Percentiles rank a stretch among this genome's conserved stretches.
These are phyloP conservation scores for Aspergillus taichungensis DNA, from an alignment of 495 filamentous ascomycete genomes.

Conservation along the genomic window DNA sequence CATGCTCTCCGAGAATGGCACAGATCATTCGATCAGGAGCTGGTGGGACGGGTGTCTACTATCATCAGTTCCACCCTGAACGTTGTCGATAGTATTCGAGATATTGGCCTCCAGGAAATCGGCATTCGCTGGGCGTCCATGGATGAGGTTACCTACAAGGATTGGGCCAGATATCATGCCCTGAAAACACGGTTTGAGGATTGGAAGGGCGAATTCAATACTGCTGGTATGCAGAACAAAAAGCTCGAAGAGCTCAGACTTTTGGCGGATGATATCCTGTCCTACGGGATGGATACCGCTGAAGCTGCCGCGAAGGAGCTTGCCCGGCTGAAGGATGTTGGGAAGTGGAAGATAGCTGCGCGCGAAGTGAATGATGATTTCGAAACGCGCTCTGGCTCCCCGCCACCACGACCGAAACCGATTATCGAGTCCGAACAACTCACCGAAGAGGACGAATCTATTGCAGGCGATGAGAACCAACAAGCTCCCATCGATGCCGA, in stretches of 20 bases:
- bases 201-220: constrained; percentile 73
- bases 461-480: not conserved
- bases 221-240: constrained; percentile 60
- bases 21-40: constrained; percentile 60
- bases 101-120: constrained; percentile 87
- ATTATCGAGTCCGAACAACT: constrained; percentile 31
- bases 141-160: constrained; percentile 89
- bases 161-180: constrained; percentile 86
- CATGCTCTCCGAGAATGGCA: constrained; percentile 76
- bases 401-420: constrained; percentile 32
- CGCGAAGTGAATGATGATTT: constrained; percentile 73
- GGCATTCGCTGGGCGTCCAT: constrained; percentile 98
- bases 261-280: constrained; percentile 60
- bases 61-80: constrained; percentile 74
- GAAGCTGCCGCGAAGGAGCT: constrained; percentile 78
- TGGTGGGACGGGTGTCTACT: constrained; percentile 56
- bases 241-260: constrained; percentile 61
- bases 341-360: constrained; percentile 74
- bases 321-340: constrained; percentile 72
- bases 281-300: constrained; percentile 69
- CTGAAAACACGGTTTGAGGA: constrained; percentile 75
- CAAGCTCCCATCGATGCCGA: not conserved
- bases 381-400: constrained; percentile 43
- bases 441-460: constrained; percentile 10
- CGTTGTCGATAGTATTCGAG: constrained; percentile 75